These are phyloP conservation scores for Botrytis byssoidea DNA, from an alignment of 2,329 filamentous ascomycete species.

Conservation along the genomic window DNA sequence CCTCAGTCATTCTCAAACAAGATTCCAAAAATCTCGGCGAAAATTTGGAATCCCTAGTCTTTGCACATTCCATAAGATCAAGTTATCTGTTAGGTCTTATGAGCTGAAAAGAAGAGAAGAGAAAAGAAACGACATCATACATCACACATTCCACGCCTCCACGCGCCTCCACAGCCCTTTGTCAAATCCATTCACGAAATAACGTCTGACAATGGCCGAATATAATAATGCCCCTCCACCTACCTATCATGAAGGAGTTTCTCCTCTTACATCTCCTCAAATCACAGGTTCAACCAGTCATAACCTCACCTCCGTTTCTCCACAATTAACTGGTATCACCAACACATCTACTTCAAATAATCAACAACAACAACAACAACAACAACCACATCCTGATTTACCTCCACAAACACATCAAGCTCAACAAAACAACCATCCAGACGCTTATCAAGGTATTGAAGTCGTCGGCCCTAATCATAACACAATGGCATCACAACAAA, in stretches of 20 bases:
- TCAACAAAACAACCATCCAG: background rate
- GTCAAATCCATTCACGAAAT: background rate
- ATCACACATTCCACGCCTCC: constrained; percentile 5
- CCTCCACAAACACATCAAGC: background rate
- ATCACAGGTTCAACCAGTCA: background rate
- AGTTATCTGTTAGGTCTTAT: too few relatives aligned
- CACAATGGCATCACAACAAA: constrained; percentile 9
- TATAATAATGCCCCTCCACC: constrained; percentile 1
- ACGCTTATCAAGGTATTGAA: constrained; percentile 18
- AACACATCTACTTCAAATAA: constrained; percentile 6
- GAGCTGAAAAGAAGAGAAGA: background rate
- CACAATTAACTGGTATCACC: constrained; percentile 9
- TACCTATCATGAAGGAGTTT: constrained; percentile 5
- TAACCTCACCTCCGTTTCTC: background rate
- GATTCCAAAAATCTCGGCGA: constrained; percentile 1
- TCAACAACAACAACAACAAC: constrained; percentile 13
- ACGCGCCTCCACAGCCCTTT: background rate
- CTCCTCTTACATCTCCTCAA: constrained; percentile 16
- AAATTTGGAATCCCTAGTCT: background rate
- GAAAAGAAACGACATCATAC: background rate
- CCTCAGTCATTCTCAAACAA: background rate
- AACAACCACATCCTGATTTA: constrained; percentile 1
- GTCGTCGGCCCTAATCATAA: constrained; percentile 3
- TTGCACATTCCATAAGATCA: background rate
- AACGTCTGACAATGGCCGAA: background rate